These are phyloP conservation scores for Rosa lucieae DNA, from an alignment of 306 rosid species.

Conservation along the genomic window DNA sequence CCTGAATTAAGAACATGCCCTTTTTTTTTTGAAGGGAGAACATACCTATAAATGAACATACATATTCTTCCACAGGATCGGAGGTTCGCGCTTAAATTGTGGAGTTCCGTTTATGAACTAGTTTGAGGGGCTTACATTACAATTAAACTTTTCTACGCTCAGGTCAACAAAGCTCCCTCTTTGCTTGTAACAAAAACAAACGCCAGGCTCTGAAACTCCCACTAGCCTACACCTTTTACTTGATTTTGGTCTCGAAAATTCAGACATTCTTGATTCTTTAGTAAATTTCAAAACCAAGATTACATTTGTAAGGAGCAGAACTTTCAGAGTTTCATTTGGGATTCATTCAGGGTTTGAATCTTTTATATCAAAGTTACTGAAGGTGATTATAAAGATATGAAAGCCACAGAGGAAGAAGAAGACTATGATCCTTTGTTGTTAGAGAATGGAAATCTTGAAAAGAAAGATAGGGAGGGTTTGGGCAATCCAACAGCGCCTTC, in stretches of 20 bases:
- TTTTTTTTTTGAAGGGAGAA: no score
- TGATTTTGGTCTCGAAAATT: not conserved
- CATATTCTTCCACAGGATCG: not conserved
- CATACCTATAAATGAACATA: not conserved
- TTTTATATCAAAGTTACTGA: not conserved
- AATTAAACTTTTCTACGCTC: not conserved
- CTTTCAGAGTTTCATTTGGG: not conserved
- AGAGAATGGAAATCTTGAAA: conserved; percentile 7
- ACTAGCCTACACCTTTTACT: not conserved
- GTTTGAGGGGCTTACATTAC: conserved; percentile 2
- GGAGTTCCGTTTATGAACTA: not conserved
- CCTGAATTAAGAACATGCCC: no score
- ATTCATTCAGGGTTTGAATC: not conserved
- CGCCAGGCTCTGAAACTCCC: not conserved
- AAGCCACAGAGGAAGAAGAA: not conserved
- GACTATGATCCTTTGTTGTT: conserved; percentile 6
- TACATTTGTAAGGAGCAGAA: not conserved
- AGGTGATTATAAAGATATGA: not conserved
- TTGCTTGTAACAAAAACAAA: not conserved
- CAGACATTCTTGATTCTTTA: not conserved
- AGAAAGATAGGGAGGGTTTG: conserved; percentile 11
- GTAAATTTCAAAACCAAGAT: not conserved
- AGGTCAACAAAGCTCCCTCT: not conserved
- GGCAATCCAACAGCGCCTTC: not conserved
- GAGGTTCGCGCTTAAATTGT: not conserved